Evolutionary conservation across 495 filamentous ascomycete genomes (phyloP).

Genomic region (Aspergillus olivimuriae): DNA sequence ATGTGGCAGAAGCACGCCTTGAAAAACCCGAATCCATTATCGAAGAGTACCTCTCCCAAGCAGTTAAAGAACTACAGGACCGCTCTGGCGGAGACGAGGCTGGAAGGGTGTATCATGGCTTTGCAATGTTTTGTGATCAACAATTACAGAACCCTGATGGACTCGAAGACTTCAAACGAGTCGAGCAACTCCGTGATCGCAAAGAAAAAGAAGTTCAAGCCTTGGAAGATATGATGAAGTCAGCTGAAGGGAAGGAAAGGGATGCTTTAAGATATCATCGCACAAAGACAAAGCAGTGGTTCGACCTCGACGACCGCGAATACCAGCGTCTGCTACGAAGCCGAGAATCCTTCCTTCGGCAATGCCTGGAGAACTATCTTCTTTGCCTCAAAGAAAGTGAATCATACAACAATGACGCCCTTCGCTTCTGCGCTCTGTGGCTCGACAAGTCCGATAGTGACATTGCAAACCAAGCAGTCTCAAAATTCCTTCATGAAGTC

Average conservation of each 20-base stretch:
- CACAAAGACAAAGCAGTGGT: constrained; percentile 76
- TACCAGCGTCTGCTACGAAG: constrained; percentile 68
- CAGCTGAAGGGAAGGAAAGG: constrained; percentile 44
- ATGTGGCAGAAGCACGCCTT: constrained; percentile 84
- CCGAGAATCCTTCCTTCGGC: constrained; percentile 71
- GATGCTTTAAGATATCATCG: constrained; percentile 39
- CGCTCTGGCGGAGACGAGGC: constrained; percentile 63
- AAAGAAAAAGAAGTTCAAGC: constrained; percentile 73
- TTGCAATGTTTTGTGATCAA: constrained; percentile 89
- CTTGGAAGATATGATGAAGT: constrained; percentile 51
- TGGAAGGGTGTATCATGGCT: constrained; percentile 87
- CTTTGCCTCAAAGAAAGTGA: constrained; percentile 77
- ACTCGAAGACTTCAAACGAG: constrained; percentile 76
- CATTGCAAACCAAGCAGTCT: constrained; percentile 71
- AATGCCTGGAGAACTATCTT: constrained; percentile 93
- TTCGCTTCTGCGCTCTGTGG: constrained; percentile 96
- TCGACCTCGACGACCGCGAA: constrained; percentile 80
- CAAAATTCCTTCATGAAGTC: constrained; percentile 60
- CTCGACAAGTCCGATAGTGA: constrained; percentile 68
- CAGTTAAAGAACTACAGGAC: constrained; percentile 73
- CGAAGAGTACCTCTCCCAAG: constrained; percentile 70
- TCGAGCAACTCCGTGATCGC: constrained; percentile 70
- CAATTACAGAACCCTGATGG: constrained; percentile 81
- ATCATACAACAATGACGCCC: constrained; percentile 77
- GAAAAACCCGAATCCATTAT: constrained; percentile 91